Conservation (phyloP, 331 rosid genomes). For the Prunus yedoensis region DNA sequence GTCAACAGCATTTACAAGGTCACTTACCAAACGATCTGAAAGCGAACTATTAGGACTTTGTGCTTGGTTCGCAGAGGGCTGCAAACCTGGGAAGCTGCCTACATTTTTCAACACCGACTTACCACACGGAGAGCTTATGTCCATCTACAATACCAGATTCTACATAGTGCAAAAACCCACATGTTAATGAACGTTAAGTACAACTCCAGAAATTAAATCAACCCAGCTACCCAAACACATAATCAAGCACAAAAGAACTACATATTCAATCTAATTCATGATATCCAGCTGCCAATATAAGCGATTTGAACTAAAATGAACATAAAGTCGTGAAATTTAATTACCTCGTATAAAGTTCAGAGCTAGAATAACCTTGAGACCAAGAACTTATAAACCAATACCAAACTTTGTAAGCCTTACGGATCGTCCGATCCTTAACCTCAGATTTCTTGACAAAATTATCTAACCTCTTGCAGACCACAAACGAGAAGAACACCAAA, state of each 20-base stretch:
- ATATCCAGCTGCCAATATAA: background rate
- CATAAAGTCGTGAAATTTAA: background rate
- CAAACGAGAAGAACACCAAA: slow-evolving; percentile 24
- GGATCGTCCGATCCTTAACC: slow-evolving; percentile 8
- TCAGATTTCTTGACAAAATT: slow-evolving; percentile 5
- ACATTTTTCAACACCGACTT: slow-evolving; percentile 34
- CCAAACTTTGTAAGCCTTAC: background rate
- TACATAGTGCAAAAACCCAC: slow-evolving; percentile 31
- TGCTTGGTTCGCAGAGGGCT: slow-evolving; percentile 27
- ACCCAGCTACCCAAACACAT: background rate
- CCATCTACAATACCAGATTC: slow-evolving; percentile 53
- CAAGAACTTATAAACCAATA: background rate
- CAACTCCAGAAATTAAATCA: background rate
- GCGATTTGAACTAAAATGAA: background rate
- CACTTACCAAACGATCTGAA: slow-evolving; percentile 24
- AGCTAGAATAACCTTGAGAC: background rate
- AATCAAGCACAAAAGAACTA: background rate
- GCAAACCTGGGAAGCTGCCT: slow-evolving; percentile 27
- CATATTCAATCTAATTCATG: background rate
- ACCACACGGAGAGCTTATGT: slow-evolving; percentile 25
- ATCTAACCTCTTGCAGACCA: slow-evolving; percentile 11
- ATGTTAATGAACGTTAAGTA: background rate
- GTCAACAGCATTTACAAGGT: slow-evolving; percentile 41
- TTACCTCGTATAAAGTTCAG: slow-evolving; percentile 6
- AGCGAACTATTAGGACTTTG: slow-evolving; percentile 25